Base-by-base conservation (phyloP, 139 green algal species). In the Closterium sp. region DNA sequence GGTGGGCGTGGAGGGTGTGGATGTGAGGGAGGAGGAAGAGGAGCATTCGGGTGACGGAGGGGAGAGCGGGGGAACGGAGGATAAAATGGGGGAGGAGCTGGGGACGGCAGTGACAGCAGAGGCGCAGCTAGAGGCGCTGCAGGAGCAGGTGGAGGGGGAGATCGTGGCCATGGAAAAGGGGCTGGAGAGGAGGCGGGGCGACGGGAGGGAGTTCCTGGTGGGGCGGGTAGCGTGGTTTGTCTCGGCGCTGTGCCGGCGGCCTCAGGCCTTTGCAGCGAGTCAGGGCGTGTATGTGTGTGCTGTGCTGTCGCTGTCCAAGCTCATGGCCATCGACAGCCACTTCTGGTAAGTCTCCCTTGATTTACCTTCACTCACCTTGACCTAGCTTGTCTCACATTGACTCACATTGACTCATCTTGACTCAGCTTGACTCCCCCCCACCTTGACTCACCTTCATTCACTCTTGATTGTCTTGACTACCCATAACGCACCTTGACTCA, bases 221-320 rank as follows among this genome's bases (percentile, higher is more conserved):
- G 62, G 62, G 62, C 62, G 62, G 62, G 19, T 79, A 5, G 62
- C 62, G 1, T 79, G 62, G 62, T 21, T 87, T 30, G n/a, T 87
- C 21, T 87, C 85, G 28, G 85, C 85, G 85, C 28, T 30, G n/a
- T 45, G 27, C 70, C 89, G 62, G 30, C 86, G 24, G 31, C 34
- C 86, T 70, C 28, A 62, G 29, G 31, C 10, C 42, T 91, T 96
- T 70, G 92, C 42, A 2, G 89, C 93, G 31, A 88, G 96, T 73
- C 42, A 93, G 2, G 32, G 92, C 11, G 95, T 99, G 79, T 93
- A 95, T 38, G 94, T 93, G 9, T 96, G 97, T 9, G 97, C 97
- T 0, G 89, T 99, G 88, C 94, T 98, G 24, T 96, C 97, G 3
- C 96, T 99, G 86, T 95, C 94, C 86, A 98, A 98, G 94, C 94